Evolutionary conservation across 2,329 filamentous ascomycete species (phyloP), one percentile per base, ranked within the genome.

Genomic region (Sclerotinia trifoliorum): DNA sequence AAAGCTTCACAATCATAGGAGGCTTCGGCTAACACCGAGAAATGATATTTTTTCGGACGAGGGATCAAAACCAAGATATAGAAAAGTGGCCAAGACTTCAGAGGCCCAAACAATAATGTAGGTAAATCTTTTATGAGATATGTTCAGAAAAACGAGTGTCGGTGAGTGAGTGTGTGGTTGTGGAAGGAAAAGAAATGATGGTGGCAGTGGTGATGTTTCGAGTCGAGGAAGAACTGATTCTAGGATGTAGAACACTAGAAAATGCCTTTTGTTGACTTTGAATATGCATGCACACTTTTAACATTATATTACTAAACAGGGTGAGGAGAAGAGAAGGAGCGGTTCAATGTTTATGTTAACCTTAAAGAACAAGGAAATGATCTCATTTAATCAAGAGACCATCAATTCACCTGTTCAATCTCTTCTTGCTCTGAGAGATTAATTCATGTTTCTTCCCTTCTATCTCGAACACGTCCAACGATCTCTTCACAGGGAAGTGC

Each of bases 101-200:
- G n/a, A 42, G n/a, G 32, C 32, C n/a, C 32, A 24, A 21, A 39
- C n/a, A 51, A 26, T 24, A 26, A 39, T 42, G 15, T 39, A 62
- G 29, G 46, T 62, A 21, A 21, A 51, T 48, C 21, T 39, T n/a
- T 51, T 51, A 62, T 39, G 29, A 51, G n/a, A 11, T 63, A 26
- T 63, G 6, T 26, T 63, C n/a, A 21, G 60, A 35, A 46, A 61
- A 70, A 65, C 54, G 68, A 70, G 61, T 63, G 68, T 65, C 60
- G 39, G 24, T 54, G 58, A 17, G 35, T 66, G 65, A 24, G 46
- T 15, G n/a, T 58, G 24, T 42, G 35, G 46, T 35, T 15, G 44
- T 60, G 21, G 49, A 68, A 63, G 62, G 51, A 39, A 63, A 51
- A 15, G 44, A 39, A 60, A 60, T 46, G 63, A 56, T 51, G 68